Base-by-base conservation (phyloP, 306 rosid genomes). In the Sechiopsis laciniata region DNA sequence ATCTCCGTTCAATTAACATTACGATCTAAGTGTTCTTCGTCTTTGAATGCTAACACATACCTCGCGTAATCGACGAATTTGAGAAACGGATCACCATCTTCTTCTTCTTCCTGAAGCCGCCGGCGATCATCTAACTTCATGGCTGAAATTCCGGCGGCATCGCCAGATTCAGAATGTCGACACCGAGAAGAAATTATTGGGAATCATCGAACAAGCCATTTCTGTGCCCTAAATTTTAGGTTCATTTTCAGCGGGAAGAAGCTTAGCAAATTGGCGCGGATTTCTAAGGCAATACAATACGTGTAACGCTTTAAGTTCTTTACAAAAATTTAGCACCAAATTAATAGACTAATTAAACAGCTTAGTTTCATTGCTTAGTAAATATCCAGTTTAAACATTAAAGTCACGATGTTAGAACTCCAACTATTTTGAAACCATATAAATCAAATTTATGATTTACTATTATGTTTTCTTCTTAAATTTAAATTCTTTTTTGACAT, bases 31-130 rank as follows among this genome's bases (percentile, higher is more conserved):
- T 51, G 76, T 59, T 77, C 88, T 22, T 78, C 83, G 10, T 55
- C 74, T 76, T 84, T 91, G 0, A 83, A 84, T 12, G 80, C 78
- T 14, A 92, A 79, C 70, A 78, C 84, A 10, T 87, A 81, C 84
- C 90, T 86, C 10, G 96, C 92, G 70, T 83, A 77, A 60, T 90
- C 90, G 20, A 89, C 78, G 79, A 94, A 94, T 55, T 73, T 76
- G 61, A 87, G 96, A 75, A 94, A 82, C 24, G 88, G 90, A 79
- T 94, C 93, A 21, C 84, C 84, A 17, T 83, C 92, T 26, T 78
- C 92, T 37, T 68, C 57, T 20, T 68, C 57, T 20, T 48, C 73
- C 40, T 66, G 76, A 20, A 20, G 66, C 66, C 65, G 75, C 22
- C 4, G 77, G n/a, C 55, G 80, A 72, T 84, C 88, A 51, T 62